These are phyloP conservation scores for Akanthomyces lecanii DNA, from an alignment of 2,329 filamentous ascomycete genomes.

Conservation along the genomic window DNA sequence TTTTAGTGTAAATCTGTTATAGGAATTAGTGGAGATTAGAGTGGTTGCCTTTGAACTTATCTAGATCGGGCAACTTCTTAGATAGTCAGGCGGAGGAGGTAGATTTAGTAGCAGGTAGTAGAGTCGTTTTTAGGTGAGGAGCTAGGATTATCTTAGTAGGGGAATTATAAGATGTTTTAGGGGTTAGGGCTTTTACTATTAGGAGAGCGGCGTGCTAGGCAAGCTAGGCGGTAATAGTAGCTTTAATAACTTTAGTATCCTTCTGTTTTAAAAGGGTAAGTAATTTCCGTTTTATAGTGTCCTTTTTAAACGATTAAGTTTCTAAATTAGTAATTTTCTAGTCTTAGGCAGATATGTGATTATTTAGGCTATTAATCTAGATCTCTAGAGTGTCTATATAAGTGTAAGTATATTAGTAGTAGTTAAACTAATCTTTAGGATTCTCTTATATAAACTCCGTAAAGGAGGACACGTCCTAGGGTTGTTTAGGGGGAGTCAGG, in stretches of 20 bases:
- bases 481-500: not conserved
- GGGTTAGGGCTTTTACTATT: not conserved
- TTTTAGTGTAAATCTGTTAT: not conserved
- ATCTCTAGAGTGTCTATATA: not conserved
- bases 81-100: conserved; percentile 1
- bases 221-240: not conserved
- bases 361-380: not conserved
- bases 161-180: not conserved
- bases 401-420: not conserved
- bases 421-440: not conserved
- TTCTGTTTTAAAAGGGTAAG: not conserved
- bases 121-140: not conserved
- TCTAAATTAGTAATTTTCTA: not conserved
- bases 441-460: not conserved
- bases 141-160: not conserved
- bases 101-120: not conserved
- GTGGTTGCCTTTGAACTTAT: not conserved
- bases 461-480: not conserved
- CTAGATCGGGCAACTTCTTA: not conserved
- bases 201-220: not conserved
- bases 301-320: not conserved
- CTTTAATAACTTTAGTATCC: not conserved
- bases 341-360: not conserved
- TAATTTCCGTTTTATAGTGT: not conserved
- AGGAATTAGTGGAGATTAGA: not conserved